These are phyloP conservation scores for Candida khao-thaluensis DNA, from an alignment of 805 yeast genomes.

Conservation along the genomic window DNA sequence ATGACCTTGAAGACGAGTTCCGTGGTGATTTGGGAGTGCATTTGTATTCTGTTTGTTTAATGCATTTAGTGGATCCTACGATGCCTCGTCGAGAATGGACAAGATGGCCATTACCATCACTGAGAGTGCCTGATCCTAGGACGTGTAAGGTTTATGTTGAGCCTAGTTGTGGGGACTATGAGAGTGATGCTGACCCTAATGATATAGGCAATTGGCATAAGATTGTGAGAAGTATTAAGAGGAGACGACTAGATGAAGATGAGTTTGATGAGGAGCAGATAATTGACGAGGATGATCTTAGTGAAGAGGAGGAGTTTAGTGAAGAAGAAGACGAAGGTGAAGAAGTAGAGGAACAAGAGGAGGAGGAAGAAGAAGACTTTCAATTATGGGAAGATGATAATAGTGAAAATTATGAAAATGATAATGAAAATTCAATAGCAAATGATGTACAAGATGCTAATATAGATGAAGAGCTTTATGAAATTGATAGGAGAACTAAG, in stretches of 20 bases:
- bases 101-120: constrained; percentile 54
- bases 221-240: neutral
- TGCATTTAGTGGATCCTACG: constrained; percentile 34
- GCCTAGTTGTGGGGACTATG: neutral
- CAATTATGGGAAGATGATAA: neutral
- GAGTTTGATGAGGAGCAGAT: neutral
- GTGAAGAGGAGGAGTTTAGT: neutral
- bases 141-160: neutral
- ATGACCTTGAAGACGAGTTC: constrained; percentile 47
- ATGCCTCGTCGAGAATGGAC: constrained; percentile 47
- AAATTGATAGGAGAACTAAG: no score
- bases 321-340: neutral
- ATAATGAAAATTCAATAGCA: neutral
- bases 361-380: neutral
- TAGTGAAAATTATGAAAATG: constrained; percentile 20
- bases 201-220: neutral
- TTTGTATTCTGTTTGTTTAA: constrained; percentile 56
- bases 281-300: neutral
- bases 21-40: constrained; percentile 62
- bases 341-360: neutral
- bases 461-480: no score
- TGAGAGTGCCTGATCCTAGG: constrained; percentile 8
- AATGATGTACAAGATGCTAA: neutral
- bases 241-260: neutral
- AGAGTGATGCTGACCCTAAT: neutral